Evolutionary conservation across 2,329 filamentous ascomycete species (phyloP).

Genomic region (Biscogniauxia marginata): DNA sequence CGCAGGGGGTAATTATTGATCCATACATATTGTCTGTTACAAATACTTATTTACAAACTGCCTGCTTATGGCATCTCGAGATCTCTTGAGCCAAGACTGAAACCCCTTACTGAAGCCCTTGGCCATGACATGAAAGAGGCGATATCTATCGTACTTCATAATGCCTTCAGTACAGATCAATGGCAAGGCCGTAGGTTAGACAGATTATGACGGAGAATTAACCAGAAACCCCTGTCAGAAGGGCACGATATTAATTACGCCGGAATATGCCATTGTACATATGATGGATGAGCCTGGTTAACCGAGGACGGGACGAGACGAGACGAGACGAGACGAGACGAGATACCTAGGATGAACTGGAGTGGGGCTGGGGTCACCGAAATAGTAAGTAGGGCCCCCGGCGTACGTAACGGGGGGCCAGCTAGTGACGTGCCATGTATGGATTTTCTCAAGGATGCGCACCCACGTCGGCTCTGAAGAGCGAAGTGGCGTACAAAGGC

Average conservation of each 20-base stretch:
- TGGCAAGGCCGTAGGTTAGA: background rate
- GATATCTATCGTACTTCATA: background rate
- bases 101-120: background rate
- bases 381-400: background rate
- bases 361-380: background rate
- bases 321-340: background rate
- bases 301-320: background rate
- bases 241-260: background rate
- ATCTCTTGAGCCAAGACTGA: too few species aligned
- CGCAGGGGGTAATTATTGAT: background rate
- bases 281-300: background rate
- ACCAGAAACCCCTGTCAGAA: background rate
- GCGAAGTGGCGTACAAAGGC: background rate
- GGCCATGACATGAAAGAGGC: background rate
- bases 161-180: background rate
- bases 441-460: background rate
- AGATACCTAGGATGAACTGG: background rate
- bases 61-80: background rate
- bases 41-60: background rate
- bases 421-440: background rate
- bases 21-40: background rate
- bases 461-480: background rate
- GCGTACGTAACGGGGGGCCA: background rate
- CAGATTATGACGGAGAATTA: background rate
- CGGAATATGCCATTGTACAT: background rate